Evolutionary conservation across 1,139 yeast species (phyloP).

Genomic region (Meyerozyma carpophila): DNA sequence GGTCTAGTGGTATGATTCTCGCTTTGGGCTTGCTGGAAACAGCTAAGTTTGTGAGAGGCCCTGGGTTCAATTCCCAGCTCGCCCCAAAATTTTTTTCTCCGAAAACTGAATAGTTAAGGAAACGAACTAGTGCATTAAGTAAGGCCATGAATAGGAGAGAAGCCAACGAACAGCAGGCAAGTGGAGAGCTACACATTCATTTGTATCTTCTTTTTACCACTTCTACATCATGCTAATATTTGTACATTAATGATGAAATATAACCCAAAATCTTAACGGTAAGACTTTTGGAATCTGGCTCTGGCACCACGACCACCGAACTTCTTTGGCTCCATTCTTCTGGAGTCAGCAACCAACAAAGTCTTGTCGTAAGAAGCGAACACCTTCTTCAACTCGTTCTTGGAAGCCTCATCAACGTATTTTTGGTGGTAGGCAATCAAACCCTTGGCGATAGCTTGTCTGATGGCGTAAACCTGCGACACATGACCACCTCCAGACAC

Average conservation of each 20-base stretch:
- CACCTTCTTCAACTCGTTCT: conserved; percentile 98
- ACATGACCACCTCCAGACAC: conserved; percentile 99
- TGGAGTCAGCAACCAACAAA: conserved; percentile 97
- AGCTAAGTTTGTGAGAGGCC: conserved; percentile 11
- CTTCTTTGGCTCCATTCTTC: conserved; percentile 99
- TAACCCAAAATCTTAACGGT: conserved; percentile 66
- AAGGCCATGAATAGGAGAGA: no score
- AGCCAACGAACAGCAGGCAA: no score
- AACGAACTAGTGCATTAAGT: no score
- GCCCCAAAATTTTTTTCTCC: conserved; percentile 8
- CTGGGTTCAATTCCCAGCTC: conserved; percentile 15
- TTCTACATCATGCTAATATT: background rate
- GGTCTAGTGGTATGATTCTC: conserved; percentile 2
- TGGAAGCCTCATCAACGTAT: conserved; percentile 98
- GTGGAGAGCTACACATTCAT: no score
- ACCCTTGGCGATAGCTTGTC: conserved; percentile 99
- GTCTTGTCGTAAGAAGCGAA: conserved; percentile 98
- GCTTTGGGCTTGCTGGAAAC: conserved; percentile 2
- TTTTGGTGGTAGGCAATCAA: conserved; percentile 99
- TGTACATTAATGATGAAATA: conserved; percentile 3
- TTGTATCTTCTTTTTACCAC: background rate
- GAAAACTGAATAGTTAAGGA: no score
- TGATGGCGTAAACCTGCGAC: conserved; percentile 98
- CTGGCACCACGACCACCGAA: conserved; percentile 99
- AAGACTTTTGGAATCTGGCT: conserved; percentile 99